These are phyloP conservation scores for Fusarium aywerte DNA, from an alignment of 2,329 filamentous ascomycete species.

Conservation along the genomic window DNA sequence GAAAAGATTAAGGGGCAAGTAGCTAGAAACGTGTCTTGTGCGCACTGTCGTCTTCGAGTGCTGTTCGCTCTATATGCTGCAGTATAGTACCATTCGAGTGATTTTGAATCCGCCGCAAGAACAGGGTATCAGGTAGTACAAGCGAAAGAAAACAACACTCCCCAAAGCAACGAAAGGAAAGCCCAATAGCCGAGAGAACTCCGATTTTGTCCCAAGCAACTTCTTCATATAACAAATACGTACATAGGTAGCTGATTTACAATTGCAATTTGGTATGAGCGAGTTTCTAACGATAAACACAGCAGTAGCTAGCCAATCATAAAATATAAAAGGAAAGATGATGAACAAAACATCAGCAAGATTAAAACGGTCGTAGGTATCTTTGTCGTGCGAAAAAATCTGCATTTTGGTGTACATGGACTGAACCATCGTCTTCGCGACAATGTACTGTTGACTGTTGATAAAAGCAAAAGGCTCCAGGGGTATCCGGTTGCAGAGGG, in stretches of 20 bases:
- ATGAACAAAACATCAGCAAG: not conserved
- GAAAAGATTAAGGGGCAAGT: not conserved
- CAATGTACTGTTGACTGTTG: constrained; percentile 30
- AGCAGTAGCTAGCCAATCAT: constrained; percentile 3
- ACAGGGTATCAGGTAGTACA: constrained; percentile 35
- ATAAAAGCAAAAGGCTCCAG: constrained; percentile 24
- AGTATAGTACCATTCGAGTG: constrained; percentile 9
- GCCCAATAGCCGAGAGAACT: constrained; percentile 26
- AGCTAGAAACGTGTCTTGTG: not conserved
- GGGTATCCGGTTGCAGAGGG: constrained; percentile 18
- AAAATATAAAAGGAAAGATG: constrained; percentile 4
- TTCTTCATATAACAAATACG: constrained; percentile 17
- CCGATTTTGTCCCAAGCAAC: constrained; percentile 14
- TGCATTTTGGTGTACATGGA: constrained; percentile 1
- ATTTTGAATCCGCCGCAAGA: constrained; percentile 15
- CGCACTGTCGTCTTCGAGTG: constrained; percentile 16
- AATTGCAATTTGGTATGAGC: constrained; percentile 41
- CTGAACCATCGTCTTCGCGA: constrained; percentile 14
- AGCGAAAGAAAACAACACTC: constrained; percentile 4
- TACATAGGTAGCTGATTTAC: constrained; percentile 11
- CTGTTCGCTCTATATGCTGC: constrained; percentile 19
- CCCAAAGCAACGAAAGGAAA: constrained; percentile 18
- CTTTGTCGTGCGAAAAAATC: not conserved
- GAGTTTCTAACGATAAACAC: constrained; percentile 13
- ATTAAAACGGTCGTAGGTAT: not conserved